Percentiles rank a stretch among this genome's conserved stretches.
These are phyloP conservation scores for Guadua angustifolia DNA, from an alignment of 176 grass and related monocot genomes.

Conservation along the genomic window DNA sequence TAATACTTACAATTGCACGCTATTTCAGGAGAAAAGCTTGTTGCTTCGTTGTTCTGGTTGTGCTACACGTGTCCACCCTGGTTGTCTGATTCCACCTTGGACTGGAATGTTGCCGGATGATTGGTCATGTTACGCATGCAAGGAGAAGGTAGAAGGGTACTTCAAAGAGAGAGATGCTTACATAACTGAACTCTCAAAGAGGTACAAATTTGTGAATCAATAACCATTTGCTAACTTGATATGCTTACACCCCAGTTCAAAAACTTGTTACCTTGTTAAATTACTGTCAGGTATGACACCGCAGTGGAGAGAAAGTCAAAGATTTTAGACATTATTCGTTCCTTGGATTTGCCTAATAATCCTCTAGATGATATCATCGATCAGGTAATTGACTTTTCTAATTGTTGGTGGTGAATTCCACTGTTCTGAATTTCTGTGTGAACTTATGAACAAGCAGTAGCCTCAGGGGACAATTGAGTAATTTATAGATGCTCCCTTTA, in stretches of 20 bases:
- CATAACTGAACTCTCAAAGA: slow-evolving; percentile 77
- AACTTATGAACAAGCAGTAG: slow-evolving; percentile 1
- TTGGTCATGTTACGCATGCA: slow-evolving; percentile 92
- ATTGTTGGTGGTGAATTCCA: background rate
- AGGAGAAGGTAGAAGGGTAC: slow-evolving; percentile 75
- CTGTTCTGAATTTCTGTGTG: background rate
- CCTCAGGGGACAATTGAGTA: background rate
- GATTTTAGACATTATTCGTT: slow-evolving; percentile 84
- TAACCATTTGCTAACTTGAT: background rate
- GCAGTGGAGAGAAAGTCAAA: slow-evolving; percentile 78
- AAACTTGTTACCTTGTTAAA: slow-evolving; percentile 33
- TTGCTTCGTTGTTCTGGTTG: slow-evolving; percentile 87
- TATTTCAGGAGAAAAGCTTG: slow-evolving; percentile 67
- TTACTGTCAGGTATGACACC: slow-evolving; percentile 73
- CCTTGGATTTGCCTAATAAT: slow-evolving; percentile 96
- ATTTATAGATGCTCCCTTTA: slow-evolving; percentile 11
- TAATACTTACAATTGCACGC: slow-evolving; percentile 32
- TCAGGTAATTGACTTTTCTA: slow-evolving; percentile 66
- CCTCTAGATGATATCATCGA: slow-evolving; percentile 97
- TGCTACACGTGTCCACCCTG: slow-evolving; percentile 72
- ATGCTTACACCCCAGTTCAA: slow-evolving; percentile 26
- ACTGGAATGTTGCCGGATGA: slow-evolving; percentile 71
- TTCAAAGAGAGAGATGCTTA: slow-evolving; percentile 83
- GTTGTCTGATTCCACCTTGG: slow-evolving; percentile 85
- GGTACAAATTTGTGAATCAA: slow-evolving; percentile 49